Base-by-base conservation (phyloP, 306 rosid species). In the Rubus idaeus region DNA sequence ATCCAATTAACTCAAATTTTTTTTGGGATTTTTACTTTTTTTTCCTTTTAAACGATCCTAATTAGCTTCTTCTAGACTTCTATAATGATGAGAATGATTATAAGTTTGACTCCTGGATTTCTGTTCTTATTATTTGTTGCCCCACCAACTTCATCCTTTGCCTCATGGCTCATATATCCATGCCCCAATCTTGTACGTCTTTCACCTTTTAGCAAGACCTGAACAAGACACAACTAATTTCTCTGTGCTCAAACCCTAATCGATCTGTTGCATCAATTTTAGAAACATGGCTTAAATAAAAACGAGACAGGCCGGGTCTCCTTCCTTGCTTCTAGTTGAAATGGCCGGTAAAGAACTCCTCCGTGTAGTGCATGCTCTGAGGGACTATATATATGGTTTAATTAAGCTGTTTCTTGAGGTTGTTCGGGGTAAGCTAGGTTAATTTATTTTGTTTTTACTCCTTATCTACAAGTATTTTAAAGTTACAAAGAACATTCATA, bases 21-120 rank as follows among this genome's bases (percentile, higher is more conserved):
- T 41, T 14, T 39, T 7, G 5, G 6, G 3, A 3, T 42, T 42
- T 42, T 42, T 42, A 3, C 35, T 35, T 63, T 16, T 16, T 39
- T 64, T 37, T 64, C 39, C 3, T 64, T 63, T 16, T 14, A 5
- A 64, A 64, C 69, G 26, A 17, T 17, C 70, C 3, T 42, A 42
- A 4, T 1, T 68, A 10, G n/a, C 53, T 68, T 30, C 37, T 13
- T 11, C 39, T 46, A 45, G 6, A 46, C 37, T 13, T 11, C 39
- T 46, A 45, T 13, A 46, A 72, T 55, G 51, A 6, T 20, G 40
- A 20, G 2, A 53, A 72, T 72, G 76, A n/a, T 73, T 20, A 55
- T 3, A 41, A n/a, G 67, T 73, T 72, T 73, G 76, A 73, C 76
- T 73, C 21, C 14, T 73, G 66, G 20, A 21, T 40, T 40, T 55